Evolutionary conservation across 345 rosid genomes (phyloP), one percentile per base, ranked within the genome.

Genomic region (Eucalyptus albens): DNA sequence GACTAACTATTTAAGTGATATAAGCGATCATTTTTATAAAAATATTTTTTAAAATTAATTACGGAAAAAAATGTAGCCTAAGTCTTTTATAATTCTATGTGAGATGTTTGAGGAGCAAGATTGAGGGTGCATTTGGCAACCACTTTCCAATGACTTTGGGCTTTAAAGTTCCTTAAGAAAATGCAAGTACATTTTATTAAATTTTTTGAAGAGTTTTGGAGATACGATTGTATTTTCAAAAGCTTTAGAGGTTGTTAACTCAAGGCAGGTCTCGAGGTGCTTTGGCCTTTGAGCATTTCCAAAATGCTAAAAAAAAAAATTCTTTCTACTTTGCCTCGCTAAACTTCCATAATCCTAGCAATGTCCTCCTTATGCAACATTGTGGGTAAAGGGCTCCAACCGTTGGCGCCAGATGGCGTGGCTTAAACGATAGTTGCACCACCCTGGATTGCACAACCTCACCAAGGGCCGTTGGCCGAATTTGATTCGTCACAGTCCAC

Each of bases 261-360:
- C 12, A 67, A 8, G 11, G 11, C 0, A n/a, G 0, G 1, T 31
- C 21, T 6, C 0, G 2, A 67, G 11, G 3, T 67, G 12, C 40
- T 67, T 31, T 15, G 22, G 40, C 3, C 22, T 67, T 67, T 15
- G 22, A 31, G 11, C 6, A 31, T 67, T 12, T 62, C 33, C 15
- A 62, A 56, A 53, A 53, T 53, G 11, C 26, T 53, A 53, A 53
- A 45, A 45, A 1, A 45, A 9, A 45, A 2, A 45, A 1, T 45
- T 9, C 59, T 65, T 15, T 15, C 37, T 29, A 65, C 21, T 62
- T 62, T 62, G 72, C 37, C 72, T 65, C 10, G 2, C 77, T 65
- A 65, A n/a, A 65, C 21, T 69, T 31, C 2, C 81, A 31, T 16
- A 4, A 31, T 69, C 42, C 19, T 33, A 16, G 11, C 6, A 69